Conservation (phyloP, 2,329 filamentous ascomycete genomes). For the Diaporthe helianthi region DNA sequence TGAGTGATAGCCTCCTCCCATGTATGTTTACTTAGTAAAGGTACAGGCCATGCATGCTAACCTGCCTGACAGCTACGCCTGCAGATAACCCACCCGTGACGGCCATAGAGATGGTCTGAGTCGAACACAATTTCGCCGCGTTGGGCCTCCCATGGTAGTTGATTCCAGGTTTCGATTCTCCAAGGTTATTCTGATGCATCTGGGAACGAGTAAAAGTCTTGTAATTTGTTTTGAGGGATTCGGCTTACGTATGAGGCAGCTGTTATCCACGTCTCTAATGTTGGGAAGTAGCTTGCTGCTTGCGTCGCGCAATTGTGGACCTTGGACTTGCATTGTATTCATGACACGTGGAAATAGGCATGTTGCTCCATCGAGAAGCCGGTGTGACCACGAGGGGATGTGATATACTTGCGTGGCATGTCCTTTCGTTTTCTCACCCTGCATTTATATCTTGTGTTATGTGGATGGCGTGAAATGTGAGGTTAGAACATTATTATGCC, state of each 20-base stretch:
- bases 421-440: neutral
- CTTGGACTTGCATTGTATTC: neutral
- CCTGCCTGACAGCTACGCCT: neutral
- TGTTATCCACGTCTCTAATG: neutral
- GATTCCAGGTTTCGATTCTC: neutral
- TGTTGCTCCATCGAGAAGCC: neutral
- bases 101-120: constrained; percentile 34
- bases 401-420: neutral
- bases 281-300: neutral
- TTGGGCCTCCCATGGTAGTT: too few species aligned
- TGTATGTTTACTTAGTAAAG: neutral
- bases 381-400: neutral
- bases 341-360: neutral
- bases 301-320: too few species aligned
- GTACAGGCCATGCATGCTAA: neutral
- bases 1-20: neutral
- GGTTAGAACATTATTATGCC: neutral
- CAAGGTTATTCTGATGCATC: neutral
- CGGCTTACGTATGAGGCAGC: neutral
- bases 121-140: too few species aligned
- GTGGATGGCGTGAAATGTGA: too few species aligned
- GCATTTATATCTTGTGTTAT: neutral
- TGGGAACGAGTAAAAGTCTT: neutral
- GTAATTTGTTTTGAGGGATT: neutral
- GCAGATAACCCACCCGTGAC: constrained; percentile 25